Percentiles rank a stretch among this genome's conserved stretches.
Conservation (phyloP, 164 flowering plant species). For the Berberis vulgaris region DNA sequence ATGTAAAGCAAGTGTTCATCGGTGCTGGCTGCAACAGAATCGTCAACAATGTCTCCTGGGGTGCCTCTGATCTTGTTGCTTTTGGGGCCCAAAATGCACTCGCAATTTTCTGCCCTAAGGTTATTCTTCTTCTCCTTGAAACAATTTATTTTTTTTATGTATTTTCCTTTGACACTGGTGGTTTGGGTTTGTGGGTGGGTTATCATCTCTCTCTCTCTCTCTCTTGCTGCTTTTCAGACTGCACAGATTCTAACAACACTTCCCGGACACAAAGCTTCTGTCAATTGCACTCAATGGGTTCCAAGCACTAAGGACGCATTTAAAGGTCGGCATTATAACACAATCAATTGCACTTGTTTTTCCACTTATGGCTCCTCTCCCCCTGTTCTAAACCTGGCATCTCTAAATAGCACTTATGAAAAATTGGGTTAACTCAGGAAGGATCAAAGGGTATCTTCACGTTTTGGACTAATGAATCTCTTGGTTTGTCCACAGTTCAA, state of each 20-base stretch:
- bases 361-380: too few species aligned
- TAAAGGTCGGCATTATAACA: slow-evolving; percentile 37
- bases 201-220: not conserved
- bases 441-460: too few species aligned
- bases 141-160: not conserved
- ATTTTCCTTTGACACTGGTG: not conserved
- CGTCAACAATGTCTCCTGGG: slow-evolving; percentile 92
- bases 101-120: slow-evolving; percentile 78
- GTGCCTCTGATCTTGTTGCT: slow-evolving; percentile 67
- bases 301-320: slow-evolving; percentile 71
- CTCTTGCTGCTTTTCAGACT: slow-evolving; percentile 25
- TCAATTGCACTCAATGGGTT: slow-evolving; percentile 86
- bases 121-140: slow-evolving; percentile 9
- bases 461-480: slow-evolving; percentile 6
- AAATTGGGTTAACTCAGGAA: too few species aligned
- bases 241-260: slow-evolving; percentile 84
- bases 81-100: slow-evolving; percentile 92
- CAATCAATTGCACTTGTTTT: too few species aligned
- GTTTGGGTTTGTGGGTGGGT: not conserved
- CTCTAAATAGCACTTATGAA: too few species aligned
- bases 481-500: slow-evolving; percentile 36
- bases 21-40: slow-evolving; percentile 95
- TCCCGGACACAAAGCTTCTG: slow-evolving; percentile 81
- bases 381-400: too few species aligned
- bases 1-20: slow-evolving; percentile 54